Base-by-base conservation (phyloP, 768 basidiomycete genomes). In the Dioszegia crocea region DNA sequence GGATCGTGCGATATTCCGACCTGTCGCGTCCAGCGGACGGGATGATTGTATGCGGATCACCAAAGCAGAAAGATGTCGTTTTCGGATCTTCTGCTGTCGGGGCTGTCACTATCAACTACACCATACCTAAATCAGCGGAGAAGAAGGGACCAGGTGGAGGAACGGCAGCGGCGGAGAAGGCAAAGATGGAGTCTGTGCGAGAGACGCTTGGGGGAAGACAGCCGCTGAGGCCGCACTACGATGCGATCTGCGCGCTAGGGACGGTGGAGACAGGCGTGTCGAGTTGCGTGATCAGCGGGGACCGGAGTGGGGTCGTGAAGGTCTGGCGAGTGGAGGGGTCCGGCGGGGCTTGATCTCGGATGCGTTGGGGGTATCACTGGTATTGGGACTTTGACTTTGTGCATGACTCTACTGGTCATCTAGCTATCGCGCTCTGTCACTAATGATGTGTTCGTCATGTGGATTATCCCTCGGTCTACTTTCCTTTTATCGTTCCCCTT, bases 251-350 rank as follows among this genome's bases (percentile, higher is more conserved):
- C 4, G 85, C 88, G 1, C 77, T 99, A 33, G 85, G 85, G 0
- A 88, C 87, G 63, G 85, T 99, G 53, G 91, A 96, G 63, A 87
- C 92, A 0, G 91, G 94, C 0, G 97, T 97, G 78, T 83, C 89
- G 55, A 91, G 91, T 24, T 89, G 91, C 1, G 83, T 96, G 45
- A 83, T 97, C n/a, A 91, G 88, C 62, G 94, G 88, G 1, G 94
- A 98, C 74, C 82, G 90, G 46, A 82, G 86, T 21, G 96, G 96
- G 2, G 85, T 86, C 19, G 82, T 98, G 64, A 97, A 96, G 75
- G 88, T 96, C 0, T 98, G 78, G 72, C 65, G 78, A 40, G 60
- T 79, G 27, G 77, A 78, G 39, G 60, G 64, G 0, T 46, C 33
- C 2, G 45, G 44, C 14, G 54, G 45, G 51, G 36, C 39, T 39